These are phyloP conservation scores for Umbelopsis vinacea DNA, from an alignment of 192 early-diverging fungal species.

Conservation along the genomic window DNA sequence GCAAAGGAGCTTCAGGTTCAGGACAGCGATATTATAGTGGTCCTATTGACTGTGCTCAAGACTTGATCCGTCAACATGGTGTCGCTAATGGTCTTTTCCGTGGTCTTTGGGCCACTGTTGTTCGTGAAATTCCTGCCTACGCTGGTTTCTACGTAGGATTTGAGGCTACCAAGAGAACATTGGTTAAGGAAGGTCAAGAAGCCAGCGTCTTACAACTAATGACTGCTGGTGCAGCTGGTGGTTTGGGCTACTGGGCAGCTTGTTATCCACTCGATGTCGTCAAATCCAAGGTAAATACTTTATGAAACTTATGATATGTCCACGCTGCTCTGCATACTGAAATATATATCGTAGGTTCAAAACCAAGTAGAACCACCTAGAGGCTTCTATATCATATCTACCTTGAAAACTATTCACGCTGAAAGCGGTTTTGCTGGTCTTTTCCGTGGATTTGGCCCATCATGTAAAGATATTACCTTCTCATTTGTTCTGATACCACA, in stretches of 20 bases:
- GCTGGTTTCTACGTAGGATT: conserved; percentile 89
- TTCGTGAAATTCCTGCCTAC: conserved; percentile 82
- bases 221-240: conserved; percentile 80
- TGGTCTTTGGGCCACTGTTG: conserved; percentile 81
- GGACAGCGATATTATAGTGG: conserved; percentile 45
- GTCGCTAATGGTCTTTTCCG: conserved; percentile 74
- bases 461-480: neutral
- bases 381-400: conserved; percentile 63
- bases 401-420: conserved; percentile 55
- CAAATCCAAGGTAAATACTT: conserved; percentile 55
- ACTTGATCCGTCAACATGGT: conserved; percentile 71
- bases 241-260: conserved; percentile 79
- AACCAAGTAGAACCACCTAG: conserved; percentile 62
- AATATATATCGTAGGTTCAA: conserved; percentile 51
- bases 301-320: neutral
- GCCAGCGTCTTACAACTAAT: conserved; percentile 70
- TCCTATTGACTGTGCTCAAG: conserved; percentile 68
- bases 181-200: conserved; percentile 51
- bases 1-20: conserved; percentile 33
- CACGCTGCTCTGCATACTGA: neutral
- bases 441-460: conserved; percentile 68
- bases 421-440: conserved; percentile 64
- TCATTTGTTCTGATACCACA: neutral
- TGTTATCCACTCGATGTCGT: conserved; percentile 89
- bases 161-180: conserved; percentile 73